A percentile compares a stretch with the other conserved stretches of the same genome.
These are phyloP conservation scores for Echinosophora koreensis DNA, from an alignment of 306 rosid species.

Conservation along the genomic window DNA sequence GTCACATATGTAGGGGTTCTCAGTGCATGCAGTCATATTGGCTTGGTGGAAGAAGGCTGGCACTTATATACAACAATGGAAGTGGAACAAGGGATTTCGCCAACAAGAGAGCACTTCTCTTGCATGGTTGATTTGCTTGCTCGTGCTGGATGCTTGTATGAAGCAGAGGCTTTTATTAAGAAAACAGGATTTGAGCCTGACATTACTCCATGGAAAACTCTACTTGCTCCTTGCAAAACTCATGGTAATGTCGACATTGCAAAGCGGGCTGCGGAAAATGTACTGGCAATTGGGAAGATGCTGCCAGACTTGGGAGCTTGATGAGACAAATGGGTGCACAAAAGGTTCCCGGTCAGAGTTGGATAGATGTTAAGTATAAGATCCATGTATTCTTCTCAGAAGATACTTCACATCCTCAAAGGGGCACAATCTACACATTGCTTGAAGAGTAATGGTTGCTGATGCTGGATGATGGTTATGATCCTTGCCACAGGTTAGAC, in stretches of 20 bases:
- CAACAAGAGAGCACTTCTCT: conserved; percentile 73
- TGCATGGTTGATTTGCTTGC: conserved; percentile 89
- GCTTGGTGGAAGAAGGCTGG: conserved; percentile 79
- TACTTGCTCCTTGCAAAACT: conserved; percentile 74
- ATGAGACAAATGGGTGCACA: conserved; percentile 68
- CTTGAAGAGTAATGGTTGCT: conserved; percentile 76
- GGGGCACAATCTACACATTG: conserved; percentile 57
- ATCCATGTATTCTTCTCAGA: conserved; percentile 73
- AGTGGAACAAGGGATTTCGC: conserved; percentile 64
- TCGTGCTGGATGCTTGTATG: conserved; percentile 74
- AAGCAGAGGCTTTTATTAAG: conserved; percentile 69
- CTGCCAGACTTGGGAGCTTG: conserved; percentile 62
- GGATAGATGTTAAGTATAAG: conserved; percentile 66
- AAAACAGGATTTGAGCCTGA: conserved; percentile 64
- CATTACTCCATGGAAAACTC: conserved; percentile 75
- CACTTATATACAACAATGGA: conserved; percentile 64
- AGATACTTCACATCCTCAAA: conserved; percentile 71
- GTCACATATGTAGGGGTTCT: conserved; percentile 74
- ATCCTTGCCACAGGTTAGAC: conserved; percentile 50
- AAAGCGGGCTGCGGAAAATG: conserved; percentile 71
- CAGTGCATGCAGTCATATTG: conserved; percentile 83
- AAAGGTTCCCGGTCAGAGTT: conserved; percentile 77
- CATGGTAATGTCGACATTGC: conserved; percentile 71
- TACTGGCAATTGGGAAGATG: conserved; percentile 69
- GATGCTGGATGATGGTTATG: conserved; percentile 66